Conservation (phyloP, 2,329 filamentous ascomycete genomes). For the Fusarium illudens region DNA sequence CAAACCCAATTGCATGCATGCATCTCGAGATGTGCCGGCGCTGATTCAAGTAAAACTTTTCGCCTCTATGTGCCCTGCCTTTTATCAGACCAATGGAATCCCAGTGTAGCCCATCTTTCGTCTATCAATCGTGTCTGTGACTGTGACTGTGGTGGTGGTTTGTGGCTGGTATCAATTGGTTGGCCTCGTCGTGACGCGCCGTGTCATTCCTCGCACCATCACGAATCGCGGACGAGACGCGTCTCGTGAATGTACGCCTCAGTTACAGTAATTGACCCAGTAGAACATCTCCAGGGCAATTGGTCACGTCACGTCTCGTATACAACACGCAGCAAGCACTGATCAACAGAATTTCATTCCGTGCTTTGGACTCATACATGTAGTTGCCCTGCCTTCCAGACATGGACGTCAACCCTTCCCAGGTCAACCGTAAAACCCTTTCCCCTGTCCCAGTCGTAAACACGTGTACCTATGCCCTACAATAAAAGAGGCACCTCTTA, state of each 20-base stretch:
- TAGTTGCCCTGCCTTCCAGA: not conserved
- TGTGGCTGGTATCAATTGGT: not conserved
- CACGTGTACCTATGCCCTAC: not conserved
- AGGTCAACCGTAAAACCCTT: not conserved
- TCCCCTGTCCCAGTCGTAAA: not conserved
- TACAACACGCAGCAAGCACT: not conserved
- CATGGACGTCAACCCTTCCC: not conserved
- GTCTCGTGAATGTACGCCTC: not conserved
- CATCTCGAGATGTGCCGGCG: not conserved
- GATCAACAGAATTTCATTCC: not conserved
- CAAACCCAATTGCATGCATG: not conserved
- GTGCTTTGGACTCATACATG: conserved; percentile 1
- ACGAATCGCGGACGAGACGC: not conserved
- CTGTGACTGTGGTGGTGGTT: too few relatives aligned
- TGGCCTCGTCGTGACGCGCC: not conserved
- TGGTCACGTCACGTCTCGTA: not conserved
- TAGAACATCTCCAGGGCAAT: not conserved
- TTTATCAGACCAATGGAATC: not conserved
- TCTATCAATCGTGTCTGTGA: not conserved
- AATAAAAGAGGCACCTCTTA: not conserved
- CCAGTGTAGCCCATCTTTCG: not conserved
- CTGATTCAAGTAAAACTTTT: not conserved
- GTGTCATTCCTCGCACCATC: not conserved
- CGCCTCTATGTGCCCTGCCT: not conserved
- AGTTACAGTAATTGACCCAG: not conserved